A percentile compares a stretch with the other conserved stretches of the same genome.
phyloP scores from a whole-genome alignment of 2,329 filamentous ascomycete genomes.

The Scytalidium lignicola region DNA sequence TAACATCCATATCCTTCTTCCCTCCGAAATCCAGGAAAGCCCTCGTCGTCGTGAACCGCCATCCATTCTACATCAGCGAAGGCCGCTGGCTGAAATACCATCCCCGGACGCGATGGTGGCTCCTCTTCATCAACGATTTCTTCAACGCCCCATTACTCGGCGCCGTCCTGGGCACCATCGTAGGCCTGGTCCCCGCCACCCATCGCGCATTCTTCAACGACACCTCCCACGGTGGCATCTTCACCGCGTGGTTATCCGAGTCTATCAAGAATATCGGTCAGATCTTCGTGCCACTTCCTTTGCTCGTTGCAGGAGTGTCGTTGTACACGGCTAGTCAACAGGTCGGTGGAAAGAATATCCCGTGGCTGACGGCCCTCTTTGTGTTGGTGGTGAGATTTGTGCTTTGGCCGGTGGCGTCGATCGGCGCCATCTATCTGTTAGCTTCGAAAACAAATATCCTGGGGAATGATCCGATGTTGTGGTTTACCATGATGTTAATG shows the following conservation, averaged over 20 bases:
- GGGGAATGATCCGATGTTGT: slow-evolving; percentile 55
- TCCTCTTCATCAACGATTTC: slow-evolving; percentile 40
- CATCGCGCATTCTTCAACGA: slow-evolving; percentile 58
- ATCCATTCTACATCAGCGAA: slow-evolving; percentile 19
- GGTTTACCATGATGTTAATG: slow-evolving; percentile 53
- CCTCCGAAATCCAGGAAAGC: slow-evolving; percentile 19
- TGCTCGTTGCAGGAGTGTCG: slow-evolving; percentile 63
- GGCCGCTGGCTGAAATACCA: slow-evolving; percentile 24
- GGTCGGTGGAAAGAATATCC: slow-evolving; percentile 38
- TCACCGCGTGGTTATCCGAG: slow-evolving; percentile 61
- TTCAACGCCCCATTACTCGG: slow-evolving; percentile 59
- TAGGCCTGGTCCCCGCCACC: slow-evolving; percentile 55
- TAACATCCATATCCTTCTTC: slow-evolving; percentile 25
- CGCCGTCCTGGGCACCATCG: slow-evolving; percentile 49
- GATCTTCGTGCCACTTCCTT: slow-evolving; percentile 59
- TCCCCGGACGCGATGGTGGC: slow-evolving; percentile 27
- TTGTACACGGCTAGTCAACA: slow-evolving; percentile 48
- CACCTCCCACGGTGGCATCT: slow-evolving; percentile 53
- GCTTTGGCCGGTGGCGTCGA: slow-evolving; percentile 53
- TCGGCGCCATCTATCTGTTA: slow-evolving; percentile 49
- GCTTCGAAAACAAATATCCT: slow-evolving; percentile 48
- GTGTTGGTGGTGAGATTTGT: slow-evolving; percentile 53
- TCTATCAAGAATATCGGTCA: slow-evolving; percentile 57
- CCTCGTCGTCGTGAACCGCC: slow-evolving; percentile 14
- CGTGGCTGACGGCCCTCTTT: slow-evolving; percentile 43